These are phyloP conservation scores for Casuarina cunninghamiana DNA, from an alignment of 306 rosid genomes.

Conservation along the genomic window DNA sequence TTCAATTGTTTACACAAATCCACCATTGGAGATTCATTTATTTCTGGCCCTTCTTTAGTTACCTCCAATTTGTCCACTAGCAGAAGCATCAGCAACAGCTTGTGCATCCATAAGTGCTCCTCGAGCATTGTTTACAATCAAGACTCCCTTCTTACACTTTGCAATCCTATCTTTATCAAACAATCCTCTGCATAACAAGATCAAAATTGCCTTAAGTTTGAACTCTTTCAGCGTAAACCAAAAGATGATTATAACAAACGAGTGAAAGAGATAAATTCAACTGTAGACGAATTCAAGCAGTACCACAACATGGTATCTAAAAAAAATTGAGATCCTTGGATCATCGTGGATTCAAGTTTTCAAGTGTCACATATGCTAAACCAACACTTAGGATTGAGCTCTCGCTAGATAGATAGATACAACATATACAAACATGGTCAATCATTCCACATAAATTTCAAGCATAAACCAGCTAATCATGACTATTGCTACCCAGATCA, in stretches of 20 bases:
- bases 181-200: constrained; percentile 61
- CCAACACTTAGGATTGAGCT: too few relatives aligned
- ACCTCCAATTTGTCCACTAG: constrained; percentile 92
- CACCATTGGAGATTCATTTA: neutral
- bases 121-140: constrained; percentile 88
- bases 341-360: neutral
- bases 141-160: constrained; percentile 84
- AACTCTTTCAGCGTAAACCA: neutral
- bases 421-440: too few relatives aligned
- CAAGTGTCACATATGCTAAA: neutral
- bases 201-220: constrained; percentile 17
- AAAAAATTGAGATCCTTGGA: constrained; percentile 1
- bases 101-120: constrained; percentile 92
- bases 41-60: constrained; percentile 11
- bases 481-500: too few relatives aligned
- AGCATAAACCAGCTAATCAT: too few relatives aligned
- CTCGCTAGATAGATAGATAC: too few relatives aligned
- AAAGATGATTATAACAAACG: neutral
- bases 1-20: neutral
- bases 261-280: neutral
- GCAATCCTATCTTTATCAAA: constrained; percentile 74
- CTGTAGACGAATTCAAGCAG: neutral
- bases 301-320: neutral
- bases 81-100: constrained; percentile 84
- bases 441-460: too few relatives aligned